Evolutionary conservation across 192 early-diverging fungal species (phyloP), one percentile per base, ranked within the genome.

Genomic region (Rhizophlyctis rosea): DNA sequence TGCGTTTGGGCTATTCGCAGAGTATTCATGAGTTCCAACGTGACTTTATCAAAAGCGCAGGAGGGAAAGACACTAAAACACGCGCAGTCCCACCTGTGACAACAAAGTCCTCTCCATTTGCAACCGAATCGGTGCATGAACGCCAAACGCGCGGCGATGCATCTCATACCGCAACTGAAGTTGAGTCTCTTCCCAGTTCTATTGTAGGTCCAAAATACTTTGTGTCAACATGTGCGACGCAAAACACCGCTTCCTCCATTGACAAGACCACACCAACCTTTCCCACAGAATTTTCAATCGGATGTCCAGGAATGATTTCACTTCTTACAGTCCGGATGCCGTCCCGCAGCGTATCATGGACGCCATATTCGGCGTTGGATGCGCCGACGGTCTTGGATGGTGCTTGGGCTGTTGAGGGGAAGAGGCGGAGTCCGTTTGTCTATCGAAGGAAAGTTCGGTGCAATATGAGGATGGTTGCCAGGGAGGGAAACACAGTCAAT

Each of bases 121-220:
- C 70, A 92, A 76, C 64, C 90, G 87, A 68, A 98, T 78, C 31
- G 94, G 96, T n/a, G 89, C 89, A 67, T 95, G 92, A 54, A 93
- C 75, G 25, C 94, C 96, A 69, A 92, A 91, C 21, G 87, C 60
- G 62, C 84, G 80, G 48, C 90, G 86, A 50, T 88, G 85, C 85
- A 96, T 80, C 53, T 83, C 81, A 61, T 92, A 73, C 71, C 92
- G 90, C 29, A 91, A 78, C 62, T 89, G 81, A 49, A 82, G 73
- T 74, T 93, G 92, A 51, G 93, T 91, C 70, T 79, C 81, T 39
- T 90, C 80, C 93, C 93, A 95, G 90, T 92, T 54, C n/a, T 49
- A 31, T 13, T 18, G 32, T 14, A 24, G 25, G 23, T 14, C 50
- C 50, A 9, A 47, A 47, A 47, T 13, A 47, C 39, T 9, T 9